Evolutionary conservation across 306 rosid genomes (phyloP), one percentile per base, ranked within the genome.

Genomic region (Glycyrrhiza uralensis): DNA sequence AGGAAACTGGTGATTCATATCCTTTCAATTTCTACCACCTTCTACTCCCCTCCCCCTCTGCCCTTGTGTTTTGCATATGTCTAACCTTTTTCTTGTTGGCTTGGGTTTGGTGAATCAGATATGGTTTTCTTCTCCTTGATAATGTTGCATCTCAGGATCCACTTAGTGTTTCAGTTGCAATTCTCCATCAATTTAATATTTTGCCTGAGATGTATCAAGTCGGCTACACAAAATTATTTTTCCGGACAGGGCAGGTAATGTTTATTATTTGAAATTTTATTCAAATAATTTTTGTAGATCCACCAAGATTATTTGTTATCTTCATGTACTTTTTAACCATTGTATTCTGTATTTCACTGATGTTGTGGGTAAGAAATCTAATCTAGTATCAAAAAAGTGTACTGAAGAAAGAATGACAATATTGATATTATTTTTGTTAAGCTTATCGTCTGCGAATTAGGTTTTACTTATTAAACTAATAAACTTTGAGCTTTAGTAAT

Each of bases 201-300:
- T 80, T 93, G 81, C 98, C 97, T 14, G 98, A 93, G 66, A 88
- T 93, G 98, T 93, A 88, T 82, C 98, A 93, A 88, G 98, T 93
- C 76, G 98, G 98, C 85, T 90, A 84, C 84, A 93, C 98, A 61
- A 93, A 93, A 76, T 81, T 93, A 79, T 93, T 93, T 78, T 93
- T 93, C 85, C 90, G 98, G 75, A 85, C 98, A 38, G 98, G 98
- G 75, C 98, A 93, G 98, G 98, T 93, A 87, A 79, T 71, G 14
- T 39, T 54, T 55, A 39, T 36, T 58, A 24, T 38, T 42, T 66
- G 9, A 8, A 50, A 46, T 28, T 23, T 12, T 8, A 32, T 54
- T 12, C 32, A 58, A 57, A 57, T 10, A 9, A 32, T 45, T 66
- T 62, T 18, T 13, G 12, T 38, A 11, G 2, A 41, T 28, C 33